Conservation (phyloP, 2,329 filamentous ascomycete genomes). For the Incumbomyces delicatus region DNA sequence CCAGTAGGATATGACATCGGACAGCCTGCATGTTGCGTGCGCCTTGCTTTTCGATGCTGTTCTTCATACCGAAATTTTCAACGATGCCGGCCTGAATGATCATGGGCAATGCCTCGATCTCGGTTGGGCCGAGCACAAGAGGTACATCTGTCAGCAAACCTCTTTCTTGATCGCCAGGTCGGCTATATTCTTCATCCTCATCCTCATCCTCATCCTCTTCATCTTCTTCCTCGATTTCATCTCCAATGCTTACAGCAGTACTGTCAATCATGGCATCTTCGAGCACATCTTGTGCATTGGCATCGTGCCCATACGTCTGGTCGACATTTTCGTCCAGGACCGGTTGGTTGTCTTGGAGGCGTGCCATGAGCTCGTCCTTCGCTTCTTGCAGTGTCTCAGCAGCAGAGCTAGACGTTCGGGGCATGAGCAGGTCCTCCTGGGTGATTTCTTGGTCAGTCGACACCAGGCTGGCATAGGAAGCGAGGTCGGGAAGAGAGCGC, state of each 20-base stretch:
- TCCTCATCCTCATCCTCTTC: conserved; percentile 43
- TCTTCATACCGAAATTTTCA: conserved; percentile 58
- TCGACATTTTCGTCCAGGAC: conserved; percentile 28
- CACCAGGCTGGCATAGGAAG: conserved; percentile 30
- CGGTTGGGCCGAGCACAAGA: conserved; percentile 83
- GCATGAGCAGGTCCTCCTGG: conserved; percentile 37
- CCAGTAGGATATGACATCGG: conserved; percentile 78
- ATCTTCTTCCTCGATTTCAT: conserved; percentile 36
- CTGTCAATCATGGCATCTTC: conserved; percentile 35
- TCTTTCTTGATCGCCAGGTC: conserved; percentile 47
- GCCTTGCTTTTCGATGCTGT: conserved; percentile 38
- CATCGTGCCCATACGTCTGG: conserved; percentile 29
- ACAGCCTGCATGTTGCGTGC: conserved; percentile 77
- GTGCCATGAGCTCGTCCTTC: conserved; percentile 42
- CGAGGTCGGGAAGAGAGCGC: conserved; percentile 35
- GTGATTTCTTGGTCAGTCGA: conserved; percentile 31
- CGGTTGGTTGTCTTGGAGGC: conserved; percentile 37
- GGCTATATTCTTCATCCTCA: conserved; percentile 43
- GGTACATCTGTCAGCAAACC: conserved; percentile 88
- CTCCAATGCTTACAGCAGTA: conserved; percentile 25
- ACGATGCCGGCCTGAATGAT: conserved; percentile 93
- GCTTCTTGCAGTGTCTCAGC: conserved; percentile 42
- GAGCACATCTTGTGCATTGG: conserved; percentile 39
- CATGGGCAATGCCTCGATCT: conserved; percentile 95
- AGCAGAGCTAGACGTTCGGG: conserved; percentile 38